These are phyloP conservation scores for Beauveria australis DNA, from an alignment of 2,329 filamentous ascomycete species.

Conservation along the genomic window DNA sequence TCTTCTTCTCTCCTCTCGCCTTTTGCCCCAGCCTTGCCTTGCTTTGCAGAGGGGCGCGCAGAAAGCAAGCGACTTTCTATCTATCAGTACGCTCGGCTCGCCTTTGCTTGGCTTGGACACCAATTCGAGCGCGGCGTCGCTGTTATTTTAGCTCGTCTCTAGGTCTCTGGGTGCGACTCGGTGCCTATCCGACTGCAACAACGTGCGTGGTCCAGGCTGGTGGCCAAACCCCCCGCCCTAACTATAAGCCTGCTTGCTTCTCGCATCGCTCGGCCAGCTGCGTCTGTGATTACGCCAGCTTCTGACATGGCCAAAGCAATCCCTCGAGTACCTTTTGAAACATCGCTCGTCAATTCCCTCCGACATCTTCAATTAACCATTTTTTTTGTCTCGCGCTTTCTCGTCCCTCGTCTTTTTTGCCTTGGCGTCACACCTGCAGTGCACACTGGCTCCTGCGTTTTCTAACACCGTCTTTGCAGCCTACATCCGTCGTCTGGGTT, in stretches of 20 bases:
- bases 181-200: not conserved
- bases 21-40: conserved; percentile 12
- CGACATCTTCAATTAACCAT: conserved; percentile 13
- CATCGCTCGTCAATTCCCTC: conserved; percentile 14
- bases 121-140: not conserved
- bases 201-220: not conserved
- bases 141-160: not conserved
- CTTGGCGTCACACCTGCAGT: conserved; percentile 10
- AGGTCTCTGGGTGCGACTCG: not conserved
- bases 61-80: too few relatives aligned
- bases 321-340: not conserved
- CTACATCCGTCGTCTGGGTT: conserved; percentile 7
- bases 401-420: not conserved
- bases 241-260: not conserved
- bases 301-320: conserved; percentile 1
- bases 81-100: too few relatives aligned
- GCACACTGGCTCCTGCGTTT: not conserved
- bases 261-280: not conserved
- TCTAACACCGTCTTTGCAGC: conserved; percentile 10
- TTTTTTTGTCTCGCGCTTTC: not conserved
- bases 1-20: conserved; percentile 12
- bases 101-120: not conserved
- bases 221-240: not conserved
- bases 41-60: not conserved
- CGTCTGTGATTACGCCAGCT: conserved; percentile 6